Base-by-base conservation (phyloP, 192 early-diverging fungal species). In the Backusella luteola region DNA sequence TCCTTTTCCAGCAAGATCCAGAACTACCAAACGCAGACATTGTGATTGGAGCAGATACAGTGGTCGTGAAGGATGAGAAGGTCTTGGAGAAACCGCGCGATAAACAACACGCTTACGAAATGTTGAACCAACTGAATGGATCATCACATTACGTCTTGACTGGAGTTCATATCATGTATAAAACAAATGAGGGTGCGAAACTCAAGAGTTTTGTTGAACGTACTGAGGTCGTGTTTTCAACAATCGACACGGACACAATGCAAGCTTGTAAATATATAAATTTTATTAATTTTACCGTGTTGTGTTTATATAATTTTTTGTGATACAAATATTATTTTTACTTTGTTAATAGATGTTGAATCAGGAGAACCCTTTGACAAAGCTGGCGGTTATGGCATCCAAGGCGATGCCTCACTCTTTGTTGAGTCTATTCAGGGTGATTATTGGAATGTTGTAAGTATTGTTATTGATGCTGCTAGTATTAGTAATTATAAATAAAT, bases 321-420 rank as follows among this genome's bases (percentile, higher is more conserved):
- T 76, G 14, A 77, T 34, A 84, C 78, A 75, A 39, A 26, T 29
- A n/a, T 75, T 26, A 72, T 34, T 6, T 71, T 39, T 63, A 69
- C 34, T 35, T 32, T 66, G 23, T 41, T 66, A 23, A 38, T 67
- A 84, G 82, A 89, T 72, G 82, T 90, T 35, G 75, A 73, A 17
- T 84, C 83, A 4, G 84, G 83, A 32, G 87, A 89, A 66, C 87
- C 86, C 15, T 81, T 89, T 79, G 93, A 93, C 71, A 94, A 95
- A 82, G 93, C 96, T 29, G 96, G 95, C 9, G 88, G 86, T 15
- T 97, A 97, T 77, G 96, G 93, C 7, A 95, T 95, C 76, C 96
- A 97, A 84, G 90, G 89, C 12, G 80, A 89, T 49, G 94, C 91
- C 11, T 75, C 90, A 36, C 82, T 91, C 69, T 89, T 97, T 66